These are phyloP conservation scores for Pisolithus orientalis DNA, from an alignment of 768 basidiomycete species.

Conservation along the genomic window DNA sequence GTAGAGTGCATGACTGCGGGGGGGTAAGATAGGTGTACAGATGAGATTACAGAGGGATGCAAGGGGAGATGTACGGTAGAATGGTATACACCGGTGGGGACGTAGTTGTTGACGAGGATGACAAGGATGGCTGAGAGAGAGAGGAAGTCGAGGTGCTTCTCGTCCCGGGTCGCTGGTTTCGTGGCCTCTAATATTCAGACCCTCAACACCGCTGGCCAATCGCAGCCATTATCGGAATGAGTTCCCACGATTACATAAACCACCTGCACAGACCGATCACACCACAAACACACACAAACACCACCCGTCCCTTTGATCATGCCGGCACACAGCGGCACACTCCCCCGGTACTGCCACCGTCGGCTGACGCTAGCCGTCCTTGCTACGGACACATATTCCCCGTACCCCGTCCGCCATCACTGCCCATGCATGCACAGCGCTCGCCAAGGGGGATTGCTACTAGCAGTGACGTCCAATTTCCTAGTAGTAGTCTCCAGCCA, in stretches of 20 bases:
- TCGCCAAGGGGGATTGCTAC: too few relatives aligned
- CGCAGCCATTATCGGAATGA: background rate
- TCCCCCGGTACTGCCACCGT: background rate
- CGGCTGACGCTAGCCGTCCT: background rate
- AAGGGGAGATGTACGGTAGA: background rate
- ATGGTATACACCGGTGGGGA: background rate
- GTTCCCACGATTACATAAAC: constrained; percentile 22
- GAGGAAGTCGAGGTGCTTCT: background rate
- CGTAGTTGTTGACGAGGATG: constrained; percentile 6
- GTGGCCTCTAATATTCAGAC: constrained; percentile 27
- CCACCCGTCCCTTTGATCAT: constrained; percentile 13
- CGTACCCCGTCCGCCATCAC: background rate
- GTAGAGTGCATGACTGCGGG: constrained; percentile 27
- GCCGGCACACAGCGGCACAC: constrained; percentile 18
- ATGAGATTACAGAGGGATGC: constrained; percentile 4
- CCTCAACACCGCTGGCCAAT: constrained; percentile 8
- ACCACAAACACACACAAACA: constrained; percentile 15
- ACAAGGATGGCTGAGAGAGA: constrained; percentile 1
- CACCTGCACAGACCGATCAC: constrained; percentile 24
- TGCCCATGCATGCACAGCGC: background rate
- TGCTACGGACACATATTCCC: background rate
- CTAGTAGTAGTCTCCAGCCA: too few relatives aligned
- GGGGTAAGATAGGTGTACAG: constrained; percentile 2
- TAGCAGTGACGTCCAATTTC: too few relatives aligned
- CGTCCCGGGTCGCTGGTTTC: background rate